Base-by-base conservation (phyloP, 306 rosid species). In the Trichosanthes truncata region DNA sequence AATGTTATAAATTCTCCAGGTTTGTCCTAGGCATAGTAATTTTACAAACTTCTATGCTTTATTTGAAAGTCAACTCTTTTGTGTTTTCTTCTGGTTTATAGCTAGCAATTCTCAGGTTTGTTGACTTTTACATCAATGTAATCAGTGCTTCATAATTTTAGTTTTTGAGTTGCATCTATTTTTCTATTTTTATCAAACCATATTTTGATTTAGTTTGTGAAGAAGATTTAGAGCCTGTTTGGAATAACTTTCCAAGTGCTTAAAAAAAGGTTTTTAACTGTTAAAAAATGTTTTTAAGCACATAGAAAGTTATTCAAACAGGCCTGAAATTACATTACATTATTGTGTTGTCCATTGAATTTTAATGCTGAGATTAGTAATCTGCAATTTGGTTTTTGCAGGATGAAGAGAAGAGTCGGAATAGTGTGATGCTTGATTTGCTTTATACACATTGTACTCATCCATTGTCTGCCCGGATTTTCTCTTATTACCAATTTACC, bases 401-500 rank as follows among this genome's bases (percentile, higher is more conserved):
- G 98, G 91, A 72, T 48, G 98, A 88, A 85, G 98, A 95, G 85
- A 86, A 81, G 76, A 77, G 71, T 59, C 89, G 97, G 77, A 95
- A 95, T 80, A 90, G 96, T 18, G 51, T 75, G 86, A 92, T 92
- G 97, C 84, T 84, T 78, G 93, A 92, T 86, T 85, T 95, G 87
- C 96, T 95, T 82, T 95, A 86, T 85, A 92, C 91, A 74, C 84
- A 48, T 80, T n/a, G 14, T 81, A 82, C 86, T 10, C 96, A 95
- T 88, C 90, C 86, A 51, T 86, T 95, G 91, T 90, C 89, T 63
- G 82, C 82, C 11, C 87, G 84, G 36, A 86, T 95, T 78, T 26
- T 26, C 51, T 23, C 9, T 38, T 93, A 87, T 82, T 86, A 89
- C 83, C 88, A 81, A 48, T 21, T n/a, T 45, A 81, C 26, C 82